Base-by-base conservation (phyloP, 345 rosid genomes). In the Aurinia saxatilis region DNA sequence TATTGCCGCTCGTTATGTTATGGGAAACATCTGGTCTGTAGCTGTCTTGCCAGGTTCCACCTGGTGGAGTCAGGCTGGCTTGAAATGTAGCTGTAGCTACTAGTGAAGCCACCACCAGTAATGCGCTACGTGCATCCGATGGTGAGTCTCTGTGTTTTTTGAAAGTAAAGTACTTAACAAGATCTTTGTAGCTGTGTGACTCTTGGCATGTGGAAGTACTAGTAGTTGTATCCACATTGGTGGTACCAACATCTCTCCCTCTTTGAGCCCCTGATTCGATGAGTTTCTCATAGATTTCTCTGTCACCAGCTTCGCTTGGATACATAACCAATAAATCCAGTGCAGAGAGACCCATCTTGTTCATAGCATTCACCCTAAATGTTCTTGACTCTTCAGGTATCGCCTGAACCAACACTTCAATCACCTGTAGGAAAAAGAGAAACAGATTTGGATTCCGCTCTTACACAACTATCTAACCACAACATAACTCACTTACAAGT, bases 91-190 rank as follows among this genome's bases (percentile, higher is more conserved):
- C 76, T 1, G 83, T 81, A 9, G 90, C 87, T 2, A 80, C 80
- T 14, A 81, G n/a, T n/a, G n/a, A n/a, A n/a, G n/a, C n/a, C n/a
- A n/a, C n/a, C n/a, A n/a, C n/a, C n/a, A n/a, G n/a, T n/a, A n/a
- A n/a, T n/a, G n/a, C 67, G 45, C 72, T 67, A 7, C 79, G 77
- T 5, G 84, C 74, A 53, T 78, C 83, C 14, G 80, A 79, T 5
- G 88, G 85, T 14, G 86, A 75, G 58, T 82, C 85, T 80, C 86
- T 74, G 5, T 77, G 71, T 52, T 67, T 81, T 70, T 78, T 81
- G n/a, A 85, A 80, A 56, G 79, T 80, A 72, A 81, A 82, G 73
- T 77, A 85, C 49, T 80, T 78, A 0, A 74, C 67, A 35, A 74
- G 8, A 11, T 68, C 70, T 41, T 64, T 50, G 19, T 65, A 60